Base-by-base conservation (phyloP, 768 basidiomycete genomes). In the Dictyophora rubrovolvata region DNA sequence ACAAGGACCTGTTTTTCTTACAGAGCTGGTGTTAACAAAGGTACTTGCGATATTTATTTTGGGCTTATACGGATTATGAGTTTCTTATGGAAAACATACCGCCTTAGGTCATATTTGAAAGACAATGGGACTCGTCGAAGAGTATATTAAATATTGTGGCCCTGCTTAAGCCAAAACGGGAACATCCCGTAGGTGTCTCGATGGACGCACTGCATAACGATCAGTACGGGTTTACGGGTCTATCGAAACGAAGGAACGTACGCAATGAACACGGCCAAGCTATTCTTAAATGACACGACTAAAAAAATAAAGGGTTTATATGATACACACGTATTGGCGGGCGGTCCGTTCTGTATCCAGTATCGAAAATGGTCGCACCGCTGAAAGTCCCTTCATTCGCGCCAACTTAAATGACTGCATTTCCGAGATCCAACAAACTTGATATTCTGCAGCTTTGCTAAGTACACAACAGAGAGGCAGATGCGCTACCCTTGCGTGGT, bases 291-390 rank as follows among this genome's bases (percentile, higher is more conserved):
- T 14, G 28, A 57, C 1, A 5, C 0, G 10, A 21, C 20, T 12
- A 58, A 1, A 4, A 1, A 16, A 23, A 7, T 36, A 20, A 5
- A 18, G 16, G 18, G 28, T 47, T 16, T 28, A 53, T 18, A 36
- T 22, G 10, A 5, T 23, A 65, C 78, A 49, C 55, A 82, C 84
- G 78, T 86, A 64, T 89, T 75, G 6, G 74, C 84, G 2, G 69
- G 22, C 11, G 72, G 62, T 0, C 90, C 91, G 60, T 89, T 78
- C 72, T 94, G 93, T 5, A 77, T 70, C 92, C 91, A 94, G 69
- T 93, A 94, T 47, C 93, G 81, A 67, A 93, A 82, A 67, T 96
- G 93, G 66, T 89, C 80, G 7, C 93, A 1, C 93, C 93, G 64
- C 88, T 67, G 47, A 94, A 78, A 1, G 89, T 88, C 71, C 95